Conservation (phyloP, 805 yeast species). For the Brettanomyces naardenensis region DNA sequence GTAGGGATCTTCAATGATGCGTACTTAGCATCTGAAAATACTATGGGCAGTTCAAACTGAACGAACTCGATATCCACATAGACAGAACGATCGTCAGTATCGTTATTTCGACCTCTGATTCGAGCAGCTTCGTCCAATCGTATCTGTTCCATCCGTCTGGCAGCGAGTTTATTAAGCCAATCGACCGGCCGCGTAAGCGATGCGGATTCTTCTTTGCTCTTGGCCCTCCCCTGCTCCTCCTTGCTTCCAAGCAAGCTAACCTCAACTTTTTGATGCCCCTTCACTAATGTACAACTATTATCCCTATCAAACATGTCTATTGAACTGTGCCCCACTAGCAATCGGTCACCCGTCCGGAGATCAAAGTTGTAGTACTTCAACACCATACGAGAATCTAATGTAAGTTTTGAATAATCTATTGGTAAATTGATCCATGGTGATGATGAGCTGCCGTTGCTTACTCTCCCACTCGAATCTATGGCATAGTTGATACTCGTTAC, state of each 20-base stretch:
- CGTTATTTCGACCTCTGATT: constrained; percentile 6
- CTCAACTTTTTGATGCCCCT: constrained; percentile 59
- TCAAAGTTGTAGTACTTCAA: constrained; percentile 64
- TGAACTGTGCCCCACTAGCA: constrained; percentile 54
- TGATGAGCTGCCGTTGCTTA: neutral
- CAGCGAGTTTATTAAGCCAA: constrained; percentile 71
- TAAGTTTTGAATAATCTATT: constrained; percentile 62
- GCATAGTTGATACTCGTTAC: constrained; percentile 12
- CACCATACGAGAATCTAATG: constrained; percentile 49
- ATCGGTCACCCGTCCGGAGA: constrained; percentile 34
- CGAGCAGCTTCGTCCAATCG: constrained; percentile 14
- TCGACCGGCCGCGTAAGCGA: constrained; percentile 28
- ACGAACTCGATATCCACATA: constrained; percentile 41
- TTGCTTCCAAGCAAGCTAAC: constrained; percentile 20
- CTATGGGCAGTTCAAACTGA: constrained; percentile 65
- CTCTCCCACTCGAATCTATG: neutral
- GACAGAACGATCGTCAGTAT: constrained; percentile 8
- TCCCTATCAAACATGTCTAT: constrained; percentile 44
- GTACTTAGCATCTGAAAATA: constrained; percentile 52
- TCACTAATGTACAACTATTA: constrained; percentile 48
- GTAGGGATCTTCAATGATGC: constrained; percentile 22
- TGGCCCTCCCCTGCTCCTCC: neutral
- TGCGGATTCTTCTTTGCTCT: neutral
- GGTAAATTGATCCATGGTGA: constrained; percentile 64
- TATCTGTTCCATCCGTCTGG: constrained; percentile 42